phyloP scores from a whole-genome alignment of 306 rosid genomes.

The Castanopsis chinensis region DNA sequence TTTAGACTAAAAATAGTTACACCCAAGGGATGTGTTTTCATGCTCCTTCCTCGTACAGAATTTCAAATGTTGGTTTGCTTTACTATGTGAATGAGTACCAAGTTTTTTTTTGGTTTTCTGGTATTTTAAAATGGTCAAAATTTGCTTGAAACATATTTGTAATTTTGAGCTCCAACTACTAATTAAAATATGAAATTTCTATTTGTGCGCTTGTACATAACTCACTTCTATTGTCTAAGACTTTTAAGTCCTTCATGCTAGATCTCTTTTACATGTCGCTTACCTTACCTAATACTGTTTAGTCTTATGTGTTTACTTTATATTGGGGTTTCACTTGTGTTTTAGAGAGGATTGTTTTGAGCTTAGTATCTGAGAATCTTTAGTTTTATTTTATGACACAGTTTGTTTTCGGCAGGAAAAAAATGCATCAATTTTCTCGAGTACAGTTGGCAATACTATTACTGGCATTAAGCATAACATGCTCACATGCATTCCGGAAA shows the following conservation, averaged over 20 bases:
- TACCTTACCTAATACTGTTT: not conserved
- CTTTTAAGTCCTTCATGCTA: not conserved
- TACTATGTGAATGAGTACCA: too few relatives aligned
- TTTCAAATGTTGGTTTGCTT: too few relatives aligned
- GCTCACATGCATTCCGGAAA: conserved; percentile 28
- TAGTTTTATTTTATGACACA: not conserved
- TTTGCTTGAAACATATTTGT: too few relatives aligned
- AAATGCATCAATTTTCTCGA: conserved; percentile 33
- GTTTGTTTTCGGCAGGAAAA: conserved; percentile 26
- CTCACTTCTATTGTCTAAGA: too few relatives aligned
- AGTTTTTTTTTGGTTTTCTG: too few relatives aligned
- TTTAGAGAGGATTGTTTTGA: not conserved
- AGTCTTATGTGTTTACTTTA: not conserved
- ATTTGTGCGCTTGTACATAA: too few relatives aligned
- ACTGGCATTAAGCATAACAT: conserved; percentile 27
- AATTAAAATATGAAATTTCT: too few relatives aligned
- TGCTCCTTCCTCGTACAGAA: too few relatives aligned
- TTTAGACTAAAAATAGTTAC: too few relatives aligned
- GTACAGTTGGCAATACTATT: conserved; percentile 22
- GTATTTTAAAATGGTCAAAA: too few relatives aligned
- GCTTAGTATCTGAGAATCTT: not conserved
- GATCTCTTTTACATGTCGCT: not conserved
- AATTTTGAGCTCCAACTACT: too few relatives aligned
- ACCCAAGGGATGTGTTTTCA: too few relatives aligned
- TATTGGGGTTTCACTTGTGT: not conserved